Evolutionary conservation across 2,329 filamentous ascomycete species (phyloP), one percentile per base, ranked within the genome.

Genomic region (Parasarocladium wereldwijsianum): DNA sequence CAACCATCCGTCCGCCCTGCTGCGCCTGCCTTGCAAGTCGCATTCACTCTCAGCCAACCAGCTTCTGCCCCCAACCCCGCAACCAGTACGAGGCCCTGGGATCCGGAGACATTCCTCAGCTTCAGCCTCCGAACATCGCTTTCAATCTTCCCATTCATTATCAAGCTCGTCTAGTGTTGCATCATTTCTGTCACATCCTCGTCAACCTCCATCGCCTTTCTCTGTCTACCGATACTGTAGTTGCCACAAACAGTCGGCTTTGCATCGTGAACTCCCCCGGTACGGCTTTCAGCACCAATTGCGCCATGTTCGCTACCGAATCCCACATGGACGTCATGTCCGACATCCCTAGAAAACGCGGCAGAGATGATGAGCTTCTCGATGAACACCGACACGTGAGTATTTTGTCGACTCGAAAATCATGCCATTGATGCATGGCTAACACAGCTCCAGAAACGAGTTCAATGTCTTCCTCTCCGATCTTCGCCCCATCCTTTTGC

Each of bases 401-500:
- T 39, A 20, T 18, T 3, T 18, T 19, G 12, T 9, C 12, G 4
- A 26, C 29, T n/a, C 10, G 6, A 17, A 14, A 31, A 13, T 21
- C 15, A 29, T 7, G 7, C 19, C 17, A 15, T 8, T 12, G 18
- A 24, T 33, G 28, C 24, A 17, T 36, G 22, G 26, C 38, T 46
- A 36, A 51, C 36, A 13, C 17, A 17, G 10, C 21, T 20, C 20
- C 31, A 70, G 65, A 70, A 70, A 62, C 62, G 66, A 22, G 37
- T 68, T 11, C 64, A 69, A 33, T 59, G 61, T 25, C 57, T 70
- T 4, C 64, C 65, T 9, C 44, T 68, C 10, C 58, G 64, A 34
- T 57, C 55, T 8, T 61, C 60, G 17, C 60, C 60, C 24, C 31
- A 58, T 55, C 11, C 54, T 57, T 10, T 45, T 54, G 22, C 53